Base-by-base conservation (phyloP, 2,329 filamentous ascomycete species). In the Fusarium acutatum region DNA sequence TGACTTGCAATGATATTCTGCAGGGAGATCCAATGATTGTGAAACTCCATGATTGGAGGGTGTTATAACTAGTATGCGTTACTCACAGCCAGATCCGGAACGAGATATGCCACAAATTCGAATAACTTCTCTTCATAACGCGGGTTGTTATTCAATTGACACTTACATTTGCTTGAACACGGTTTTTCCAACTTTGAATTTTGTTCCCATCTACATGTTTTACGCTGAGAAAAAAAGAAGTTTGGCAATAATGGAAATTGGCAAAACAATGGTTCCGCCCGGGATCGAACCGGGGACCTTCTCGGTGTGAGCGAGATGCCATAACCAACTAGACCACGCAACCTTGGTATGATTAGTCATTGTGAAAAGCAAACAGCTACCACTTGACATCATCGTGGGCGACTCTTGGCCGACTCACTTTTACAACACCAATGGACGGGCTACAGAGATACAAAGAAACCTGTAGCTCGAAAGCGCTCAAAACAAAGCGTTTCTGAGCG, bases 261-360 rank as follows among this genome's bases (percentile, higher is more conserved):
- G 22, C 47, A 60, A 66, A 67, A 26, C 13, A 50, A 24, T 54
- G 65, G 65, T 68, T 68, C 17, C 64, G 66, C 66, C 64, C 64
- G 66, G 66, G 66, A 30, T 69, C 64, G 66, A 69, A 69, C 66
- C 64, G 66, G 66, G 58, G 66, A 69, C 66, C 66, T 69, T 69
- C 64, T 69, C 64, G 64, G 58, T 69, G 66, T 69, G 66, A 69
- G 64, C 65, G 65, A 69, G 67, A 69, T 69, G 64, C 67, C 65
- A 69, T 69, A 69, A 69, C 65, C 65, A 64, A 47, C 67, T 69
- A 69, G 67, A 69, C 67, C 65, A 69, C 67, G 67, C 38, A 69
- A 69, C 67, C 65, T 12, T 18, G 0, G 0, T 18, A 15, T 26
- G 28, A 34, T 56, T 50, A n/a, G 18, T 50, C 17, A 58, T 37